phyloP scores from a whole-genome alignment of 768 basidiomycete species.

The Suillus lakei region DNA sequence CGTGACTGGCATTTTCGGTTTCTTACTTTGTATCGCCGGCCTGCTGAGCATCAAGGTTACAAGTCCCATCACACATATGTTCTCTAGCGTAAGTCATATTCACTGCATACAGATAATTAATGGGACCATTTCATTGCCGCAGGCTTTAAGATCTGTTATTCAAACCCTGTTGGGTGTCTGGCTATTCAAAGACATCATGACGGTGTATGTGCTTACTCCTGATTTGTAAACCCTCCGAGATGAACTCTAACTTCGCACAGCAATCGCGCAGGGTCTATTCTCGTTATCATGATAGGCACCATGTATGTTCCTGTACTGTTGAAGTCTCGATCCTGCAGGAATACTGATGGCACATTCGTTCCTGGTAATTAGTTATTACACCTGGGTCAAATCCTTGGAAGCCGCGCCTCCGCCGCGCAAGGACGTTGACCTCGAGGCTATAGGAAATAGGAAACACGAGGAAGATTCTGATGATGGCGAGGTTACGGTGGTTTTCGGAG shows the following conservation, averaged over 20 bases:
- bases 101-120: constrained; percentile 10
- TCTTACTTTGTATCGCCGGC: constrained; percentile 79
- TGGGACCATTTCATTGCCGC: constrained; percentile 13
- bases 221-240: constrained; percentile 5
- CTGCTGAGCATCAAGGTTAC: constrained; percentile 83
- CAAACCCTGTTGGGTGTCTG: constrained; percentile 82
- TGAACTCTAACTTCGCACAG: constrained; percentile 38
- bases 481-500: constrained; percentile 29
- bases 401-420: constrained; percentile 28
- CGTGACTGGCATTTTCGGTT: constrained; percentile 79
- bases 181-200: constrained; percentile 77
- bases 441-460: constrained; percentile 26
- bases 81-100: constrained; percentile 65
- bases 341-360: constrained; percentile 29
- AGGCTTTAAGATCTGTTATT: constrained; percentile 83
- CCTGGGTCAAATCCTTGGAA: constrained; percentile 48
- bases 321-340: not conserved
- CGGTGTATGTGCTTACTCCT: constrained; percentile 52
- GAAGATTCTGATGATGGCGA: constrained; percentile 21
- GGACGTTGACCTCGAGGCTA: constrained; percentile 46
- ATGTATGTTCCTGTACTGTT: constrained; percentile 47
- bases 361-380: constrained; percentile 52
- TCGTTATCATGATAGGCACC: constrained; percentile 70
- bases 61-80: constrained; percentile 86
- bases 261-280: constrained; percentile 66